Base-by-base conservation (phyloP, 1,284 basidiomycete species). In the Ustilago crameri region DNA sequence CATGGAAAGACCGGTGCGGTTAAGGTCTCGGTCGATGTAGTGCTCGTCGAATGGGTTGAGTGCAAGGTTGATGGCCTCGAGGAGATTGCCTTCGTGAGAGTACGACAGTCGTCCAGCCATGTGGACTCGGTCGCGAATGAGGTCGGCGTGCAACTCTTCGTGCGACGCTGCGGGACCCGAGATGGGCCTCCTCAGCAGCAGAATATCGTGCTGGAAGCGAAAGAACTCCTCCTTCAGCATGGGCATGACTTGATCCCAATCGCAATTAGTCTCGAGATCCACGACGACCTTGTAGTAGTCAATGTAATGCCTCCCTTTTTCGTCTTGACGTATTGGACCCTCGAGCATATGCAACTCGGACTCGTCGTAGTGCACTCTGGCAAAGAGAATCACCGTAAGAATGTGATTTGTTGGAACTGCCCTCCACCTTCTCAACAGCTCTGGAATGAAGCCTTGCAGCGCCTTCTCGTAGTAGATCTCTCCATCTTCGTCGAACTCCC, bases 401-500 rank as follows among this genome's bases (percentile, higher is more conserved):
- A 91, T 92, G 78, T 99, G 96, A 58, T 95, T 95, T 14, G 95
- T 93, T 23, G 90, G 71, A 17, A 80, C 74, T 88, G 22, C 89
- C 87, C 72, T 91, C 90, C 63, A 89, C 3, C 65, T 65, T 65
- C 57, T 68, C 8, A 79, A 63, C 14, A 83, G 69, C 24, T 81
- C 80, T 1, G 82, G 81, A 12, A 82, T 69, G 59, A 81, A 84
- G 82, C 86, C 85, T 74, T 96, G 93, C 1, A 97, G 90, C 27
- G 96, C 91, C 85, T 98, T 98, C 84, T 98, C 95, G 78, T 93
- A 93, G 84, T 92, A 96, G 45, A 84, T 78, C 54, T 84, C 83
- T 20, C 96, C 96, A 75, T 98, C 95, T 51, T 93, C 93, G 55
- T 95, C 90, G 82, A 98, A 99, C 74, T 96, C 92, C 93, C 93